Conservation (phyloP, 2,329 filamentous ascomycete genomes). For the Aspergillus novoparasiticus region DNA sequence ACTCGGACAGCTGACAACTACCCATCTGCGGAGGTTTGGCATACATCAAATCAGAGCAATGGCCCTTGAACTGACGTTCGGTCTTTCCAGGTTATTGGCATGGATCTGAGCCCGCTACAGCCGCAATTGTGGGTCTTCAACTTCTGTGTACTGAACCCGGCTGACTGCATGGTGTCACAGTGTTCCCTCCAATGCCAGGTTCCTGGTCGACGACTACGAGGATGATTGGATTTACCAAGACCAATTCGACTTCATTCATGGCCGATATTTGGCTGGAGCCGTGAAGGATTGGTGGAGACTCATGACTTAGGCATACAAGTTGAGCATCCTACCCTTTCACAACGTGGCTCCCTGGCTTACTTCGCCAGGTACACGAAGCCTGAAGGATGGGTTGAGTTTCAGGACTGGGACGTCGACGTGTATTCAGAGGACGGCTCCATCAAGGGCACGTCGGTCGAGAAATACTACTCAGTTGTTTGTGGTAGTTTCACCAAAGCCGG, state of each 20-base stretch:
- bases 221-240: background rate
- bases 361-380: background rate
- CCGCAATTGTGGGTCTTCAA: background rate
- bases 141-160: background rate
- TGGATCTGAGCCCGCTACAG: background rate
- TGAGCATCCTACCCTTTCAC: background rate
- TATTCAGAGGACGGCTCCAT: background rate
- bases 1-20: background rate
- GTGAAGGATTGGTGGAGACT: background rate
- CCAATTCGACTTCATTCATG: background rate
- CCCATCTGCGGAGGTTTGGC: background rate
- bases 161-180: background rate
- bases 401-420: background rate
- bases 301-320: background rate
- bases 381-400: background rate
- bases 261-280: background rate
- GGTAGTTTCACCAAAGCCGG: background rate
- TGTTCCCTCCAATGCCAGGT: background rate
- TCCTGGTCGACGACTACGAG: background rate
- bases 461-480: background rate
- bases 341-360: background rate
- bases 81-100: background rate
- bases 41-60: too few species aligned
- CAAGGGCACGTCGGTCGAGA: background rate
- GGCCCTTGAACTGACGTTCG: background rate